Evolutionary conservation across 2,329 filamentous ascomycete species (phyloP).

Genomic region (Nannizziopsis barbatae): DNA sequence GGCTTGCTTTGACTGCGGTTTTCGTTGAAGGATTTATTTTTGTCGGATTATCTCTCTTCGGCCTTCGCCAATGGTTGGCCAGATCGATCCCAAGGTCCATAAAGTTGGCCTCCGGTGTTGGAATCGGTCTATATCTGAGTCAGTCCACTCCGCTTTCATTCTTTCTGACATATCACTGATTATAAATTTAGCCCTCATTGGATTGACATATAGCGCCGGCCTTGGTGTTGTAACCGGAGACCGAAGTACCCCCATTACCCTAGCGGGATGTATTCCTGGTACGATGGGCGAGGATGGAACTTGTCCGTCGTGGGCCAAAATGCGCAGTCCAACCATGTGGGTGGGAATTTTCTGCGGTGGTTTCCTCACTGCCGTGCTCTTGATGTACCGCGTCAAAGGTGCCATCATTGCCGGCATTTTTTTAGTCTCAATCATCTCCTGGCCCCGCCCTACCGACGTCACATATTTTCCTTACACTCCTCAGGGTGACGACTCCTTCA

Average conservation of each 20-base stretch:
- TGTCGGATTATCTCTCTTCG: constrained; percentile 64
- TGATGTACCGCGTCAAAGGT: constrained; percentile 79
- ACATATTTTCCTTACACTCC: constrained; percentile 69
- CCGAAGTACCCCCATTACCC: constrained; percentile 55
- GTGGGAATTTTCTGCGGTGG: constrained; percentile 79
- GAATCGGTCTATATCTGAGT: constrained; percentile 67
- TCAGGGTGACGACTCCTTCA: constrained; percentile 58
- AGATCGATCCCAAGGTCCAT: constrained; percentile 72
- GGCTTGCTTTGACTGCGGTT: constrained; percentile 69
- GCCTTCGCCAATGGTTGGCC: constrained; percentile 79
- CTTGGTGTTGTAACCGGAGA: constrained; percentile 67
- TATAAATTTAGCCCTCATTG: constrained; percentile 41
- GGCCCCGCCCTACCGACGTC: constrained; percentile 64
- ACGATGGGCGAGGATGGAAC: constrained; percentile 35
- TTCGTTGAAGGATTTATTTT: constrained; percentile 85
- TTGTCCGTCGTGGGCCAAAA: constrained; percentile 57
- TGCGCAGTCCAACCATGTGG: constrained; percentile 78
- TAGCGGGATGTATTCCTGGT: constrained; percentile 60
- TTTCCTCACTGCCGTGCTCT: constrained; percentile 64
- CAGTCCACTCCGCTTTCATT: background rate
- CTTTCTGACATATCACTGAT: background rate
- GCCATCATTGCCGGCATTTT: constrained; percentile 75
- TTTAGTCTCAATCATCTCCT: constrained; percentile 77
- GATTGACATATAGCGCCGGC: constrained; percentile 64
- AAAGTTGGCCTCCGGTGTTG: constrained; percentile 75